These are phyloP conservation scores for Paramecium pentaurelia DNA, from an alignment of 73 alveolate species.

Conservation along the genomic window DNA sequence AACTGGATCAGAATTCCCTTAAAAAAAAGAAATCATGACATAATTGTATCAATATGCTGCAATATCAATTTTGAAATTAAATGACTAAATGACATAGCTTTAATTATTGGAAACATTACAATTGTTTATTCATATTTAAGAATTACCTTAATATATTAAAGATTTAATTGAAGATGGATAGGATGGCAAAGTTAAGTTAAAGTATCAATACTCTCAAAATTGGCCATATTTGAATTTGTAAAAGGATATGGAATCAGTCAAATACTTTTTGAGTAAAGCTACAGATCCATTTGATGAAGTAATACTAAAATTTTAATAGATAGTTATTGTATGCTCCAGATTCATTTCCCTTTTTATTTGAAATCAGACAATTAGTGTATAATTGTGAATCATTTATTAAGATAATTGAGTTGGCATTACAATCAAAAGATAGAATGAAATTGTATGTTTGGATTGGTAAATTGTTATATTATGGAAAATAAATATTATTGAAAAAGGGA, in stretches of 20 bases:
- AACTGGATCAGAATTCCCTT: not conserved
- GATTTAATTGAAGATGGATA: not conserved
- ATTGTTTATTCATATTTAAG: not conserved
- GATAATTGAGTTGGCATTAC: not conserved
- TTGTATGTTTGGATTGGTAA: constrained; percentile 8
- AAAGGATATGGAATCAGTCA: not conserved
- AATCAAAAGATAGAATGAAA: not conserved
- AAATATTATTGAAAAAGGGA: not conserved
- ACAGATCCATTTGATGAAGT: constrained; percentile 27
- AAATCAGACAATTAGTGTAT: not conserved
- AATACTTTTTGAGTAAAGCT: not conserved
- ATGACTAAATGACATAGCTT: not conserved
- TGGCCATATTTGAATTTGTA: not conserved
- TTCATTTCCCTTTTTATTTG: not conserved
- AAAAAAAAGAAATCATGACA: not conserved
- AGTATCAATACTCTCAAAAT: not conserved
- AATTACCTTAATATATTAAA: not conserved
- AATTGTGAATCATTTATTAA: not conserved
- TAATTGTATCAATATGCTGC: not conserved
- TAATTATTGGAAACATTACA: not conserved
- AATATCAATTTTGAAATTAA: not conserved
- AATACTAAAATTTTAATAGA: not conserved
- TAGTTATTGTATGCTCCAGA: not conserved
- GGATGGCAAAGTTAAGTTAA: not conserved
- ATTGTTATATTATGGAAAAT: constrained; percentile 24